Conservation (phyloP, 192 early-diverging fungal species). For the Entomortierella lignicola region DNA sequence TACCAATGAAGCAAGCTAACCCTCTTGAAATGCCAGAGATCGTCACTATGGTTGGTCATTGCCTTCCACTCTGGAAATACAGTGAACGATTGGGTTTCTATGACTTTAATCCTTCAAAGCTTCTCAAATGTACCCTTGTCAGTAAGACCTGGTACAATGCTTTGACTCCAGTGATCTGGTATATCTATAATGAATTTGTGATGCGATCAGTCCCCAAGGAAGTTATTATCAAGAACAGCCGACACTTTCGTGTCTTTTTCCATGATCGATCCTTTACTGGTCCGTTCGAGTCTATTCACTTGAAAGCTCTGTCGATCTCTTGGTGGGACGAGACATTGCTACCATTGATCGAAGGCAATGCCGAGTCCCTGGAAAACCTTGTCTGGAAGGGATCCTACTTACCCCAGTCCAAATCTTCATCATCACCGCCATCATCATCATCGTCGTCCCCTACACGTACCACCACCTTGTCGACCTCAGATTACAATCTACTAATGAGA, state of each 20-base stretch:
- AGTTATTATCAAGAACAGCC: conserved; percentile 36
- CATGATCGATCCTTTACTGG: conserved; percentile 27
- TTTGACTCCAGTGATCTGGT: conserved; percentile 39
- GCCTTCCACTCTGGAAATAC: conserved; percentile 45
- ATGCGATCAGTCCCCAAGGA: conserved; percentile 30
- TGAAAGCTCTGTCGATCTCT: conserved; percentile 25
- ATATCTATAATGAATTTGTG: conserved; percentile 31
- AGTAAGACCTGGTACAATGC: conserved; percentile 42
- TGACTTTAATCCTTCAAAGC: conserved; percentile 28
- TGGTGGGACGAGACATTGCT: conserved; percentile 33
- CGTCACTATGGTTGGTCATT: conserved; percentile 32
- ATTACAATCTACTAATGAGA: conserved; percentile 19
- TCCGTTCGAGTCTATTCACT: conserved; percentile 12
- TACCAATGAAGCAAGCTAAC: conserved; percentile 7
- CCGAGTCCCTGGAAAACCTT: conserved; percentile 20
- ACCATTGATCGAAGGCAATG: conserved; percentile 18
- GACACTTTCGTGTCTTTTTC: conserved; percentile 28
- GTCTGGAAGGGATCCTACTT: conserved; percentile 35
- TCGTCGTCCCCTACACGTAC: not conserved
- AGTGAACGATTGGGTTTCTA: conserved; percentile 33
- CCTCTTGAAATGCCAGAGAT: conserved; percentile 46
- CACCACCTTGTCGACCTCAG: not conserved
- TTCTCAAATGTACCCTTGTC: conserved; percentile 26
- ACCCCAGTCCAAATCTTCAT: too few relatives aligned
- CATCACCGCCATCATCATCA: too few relatives aligned